phyloP scores from a whole-genome alignment of 2,329 filamentous ascomycete species.

The Calonectria henricotiae region DNA sequence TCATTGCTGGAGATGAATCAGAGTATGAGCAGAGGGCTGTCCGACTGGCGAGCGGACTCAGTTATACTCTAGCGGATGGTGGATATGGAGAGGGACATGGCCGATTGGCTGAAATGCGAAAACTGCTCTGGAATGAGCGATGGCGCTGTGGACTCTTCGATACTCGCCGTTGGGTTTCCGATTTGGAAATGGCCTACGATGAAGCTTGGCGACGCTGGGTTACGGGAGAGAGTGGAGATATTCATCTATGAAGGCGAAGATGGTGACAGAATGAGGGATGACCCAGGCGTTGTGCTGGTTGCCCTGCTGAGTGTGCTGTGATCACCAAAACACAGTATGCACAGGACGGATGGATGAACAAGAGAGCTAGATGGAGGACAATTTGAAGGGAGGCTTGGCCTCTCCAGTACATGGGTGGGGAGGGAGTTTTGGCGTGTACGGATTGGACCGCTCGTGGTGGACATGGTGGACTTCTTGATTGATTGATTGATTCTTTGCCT shows the following conservation, averaged over 20 bases:
- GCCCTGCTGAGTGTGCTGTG: not conserved
- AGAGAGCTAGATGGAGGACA: not conserved
- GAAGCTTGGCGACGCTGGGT: slow-evolving; percentile 94
- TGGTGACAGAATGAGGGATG: not conserved
- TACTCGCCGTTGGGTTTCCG: slow-evolving; percentile 90
- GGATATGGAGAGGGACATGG: slow-evolving; percentile 74
- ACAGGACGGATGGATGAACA: slow-evolving; percentile 3
- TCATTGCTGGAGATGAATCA: slow-evolving; percentile 84
- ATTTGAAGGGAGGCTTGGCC: not conserved
- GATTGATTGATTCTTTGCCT: slow-evolving; percentile 17
- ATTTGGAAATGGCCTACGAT: slow-evolving; percentile 91
- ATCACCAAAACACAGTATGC: not conserved
- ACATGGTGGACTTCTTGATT: slow-evolving; percentile 20
- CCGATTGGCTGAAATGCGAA: slow-evolving; percentile 83
- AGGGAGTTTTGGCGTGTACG: slow-evolving; percentile 19
- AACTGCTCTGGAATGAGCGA: slow-evolving; percentile 85
- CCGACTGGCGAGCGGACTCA: slow-evolving; percentile 75
- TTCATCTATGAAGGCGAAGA: slow-evolving; percentile 75
- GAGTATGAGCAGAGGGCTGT: slow-evolving; percentile 89
- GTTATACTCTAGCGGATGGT: slow-evolving; percentile 67
- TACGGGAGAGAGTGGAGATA: slow-evolving; percentile 89
- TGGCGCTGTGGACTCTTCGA: slow-evolving; percentile 93
- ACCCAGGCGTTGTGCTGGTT: not conserved
- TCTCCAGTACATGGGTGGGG: not conserved
- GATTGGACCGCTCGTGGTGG: slow-evolving; percentile 7